Evolutionary conservation across 768 basidiomycete species (phyloP).

Genomic region (Podaxis sp.): DNA sequence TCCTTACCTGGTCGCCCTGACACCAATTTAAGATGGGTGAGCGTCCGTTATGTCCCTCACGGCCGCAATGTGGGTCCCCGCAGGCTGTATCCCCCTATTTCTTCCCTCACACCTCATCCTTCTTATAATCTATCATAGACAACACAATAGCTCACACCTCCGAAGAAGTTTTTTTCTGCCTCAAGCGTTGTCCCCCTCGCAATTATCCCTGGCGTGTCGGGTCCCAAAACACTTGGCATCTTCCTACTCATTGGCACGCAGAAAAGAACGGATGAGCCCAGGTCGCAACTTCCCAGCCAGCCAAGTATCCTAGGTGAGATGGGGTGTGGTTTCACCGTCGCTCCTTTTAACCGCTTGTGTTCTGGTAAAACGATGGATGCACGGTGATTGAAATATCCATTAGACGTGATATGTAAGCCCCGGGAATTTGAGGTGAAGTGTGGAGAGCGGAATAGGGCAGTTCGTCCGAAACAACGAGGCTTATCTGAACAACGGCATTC

Average conservation of each 20-base stretch:
- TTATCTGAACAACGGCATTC: too few relatives aligned
- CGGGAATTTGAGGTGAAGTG: too few relatives aligned
- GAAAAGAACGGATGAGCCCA: too few relatives aligned
- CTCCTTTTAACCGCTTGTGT: too few relatives aligned
- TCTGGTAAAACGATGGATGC: too few relatives aligned
- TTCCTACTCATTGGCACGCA: slow-evolving; percentile 49
- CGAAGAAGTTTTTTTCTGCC: slow-evolving; percentile 58
- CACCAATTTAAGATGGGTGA: slow-evolving; percentile 48
- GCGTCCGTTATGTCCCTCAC: slow-evolving; percentile 63
- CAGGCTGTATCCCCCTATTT: slow-evolving; percentile 47
- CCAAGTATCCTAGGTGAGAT: too few relatives aligned
- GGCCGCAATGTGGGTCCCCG: slow-evolving; percentile 64
- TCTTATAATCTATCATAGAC: slow-evolving; percentile 32
- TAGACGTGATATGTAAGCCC: too few relatives aligned
- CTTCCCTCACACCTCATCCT: not conserved
- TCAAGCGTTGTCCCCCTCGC: slow-evolving; percentile 57
- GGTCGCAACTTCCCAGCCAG: too few relatives aligned
- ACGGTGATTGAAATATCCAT: too few relatives aligned
- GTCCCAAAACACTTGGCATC: slow-evolving; percentile 55
- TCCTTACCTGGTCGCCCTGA: not conserved
- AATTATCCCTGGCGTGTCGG: slow-evolving; percentile 51
- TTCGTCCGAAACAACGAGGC: too few relatives aligned
- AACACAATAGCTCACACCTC: slow-evolving; percentile 68
- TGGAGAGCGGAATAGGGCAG: too few relatives aligned
- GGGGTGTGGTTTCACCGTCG: too few relatives aligned